Percentiles rank a stretch among this genome's conserved stretches.
phyloP scores from a whole-genome alignment of 1,284 basidiomycete genomes.

The Puccinia novopanici region DNA sequence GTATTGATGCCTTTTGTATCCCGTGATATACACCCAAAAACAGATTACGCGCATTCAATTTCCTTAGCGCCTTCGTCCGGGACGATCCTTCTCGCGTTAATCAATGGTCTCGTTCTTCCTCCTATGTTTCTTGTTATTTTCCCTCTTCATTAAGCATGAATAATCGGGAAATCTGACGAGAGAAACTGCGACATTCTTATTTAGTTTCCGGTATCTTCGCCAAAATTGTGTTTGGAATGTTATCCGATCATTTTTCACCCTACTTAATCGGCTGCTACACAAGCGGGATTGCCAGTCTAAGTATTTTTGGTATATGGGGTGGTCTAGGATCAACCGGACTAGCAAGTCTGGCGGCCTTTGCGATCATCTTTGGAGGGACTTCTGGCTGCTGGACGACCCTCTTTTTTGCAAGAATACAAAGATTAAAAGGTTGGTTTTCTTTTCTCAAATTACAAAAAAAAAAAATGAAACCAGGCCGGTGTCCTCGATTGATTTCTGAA shows the following conservation, averaged over 20 bases:
- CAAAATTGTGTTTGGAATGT: conserved; percentile 37
- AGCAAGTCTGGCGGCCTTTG: conserved; percentile 16
- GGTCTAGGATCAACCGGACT: conserved; percentile 25
- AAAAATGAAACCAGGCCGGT: not conserved
- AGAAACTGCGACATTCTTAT: not conserved
- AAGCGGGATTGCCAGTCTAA: conserved; percentile 17
- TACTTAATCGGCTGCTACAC: conserved; percentile 39
- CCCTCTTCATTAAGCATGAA: not conserved
- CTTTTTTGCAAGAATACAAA: conserved; percentile 34
- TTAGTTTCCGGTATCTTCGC: conserved; percentile 38
- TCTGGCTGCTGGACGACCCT: conserved; percentile 46
- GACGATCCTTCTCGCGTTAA: conserved; percentile 31
- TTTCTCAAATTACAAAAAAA: not conserved
- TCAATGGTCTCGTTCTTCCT: conserved; percentile 17
- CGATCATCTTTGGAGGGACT: conserved; percentile 40
- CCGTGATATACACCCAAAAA: not conserved
- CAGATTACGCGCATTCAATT: conserved; percentile 47
- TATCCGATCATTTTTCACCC: conserved; percentile 45
- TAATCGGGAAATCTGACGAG: not conserved
- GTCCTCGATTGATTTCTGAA: not conserved
- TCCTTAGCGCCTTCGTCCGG: conserved; percentile 32
- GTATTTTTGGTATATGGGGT: conserved; percentile 42
- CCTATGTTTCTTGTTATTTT: not conserved
- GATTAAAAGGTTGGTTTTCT: conserved; percentile 29
- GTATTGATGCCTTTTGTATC: not conserved